A percentile compares a stretch with the other conserved stretches of the same genome.
Evolutionary conservation across 2,329 filamentous ascomycete genomes (phyloP).

Genomic region (Colletotrichum nymphaeae): DNA sequence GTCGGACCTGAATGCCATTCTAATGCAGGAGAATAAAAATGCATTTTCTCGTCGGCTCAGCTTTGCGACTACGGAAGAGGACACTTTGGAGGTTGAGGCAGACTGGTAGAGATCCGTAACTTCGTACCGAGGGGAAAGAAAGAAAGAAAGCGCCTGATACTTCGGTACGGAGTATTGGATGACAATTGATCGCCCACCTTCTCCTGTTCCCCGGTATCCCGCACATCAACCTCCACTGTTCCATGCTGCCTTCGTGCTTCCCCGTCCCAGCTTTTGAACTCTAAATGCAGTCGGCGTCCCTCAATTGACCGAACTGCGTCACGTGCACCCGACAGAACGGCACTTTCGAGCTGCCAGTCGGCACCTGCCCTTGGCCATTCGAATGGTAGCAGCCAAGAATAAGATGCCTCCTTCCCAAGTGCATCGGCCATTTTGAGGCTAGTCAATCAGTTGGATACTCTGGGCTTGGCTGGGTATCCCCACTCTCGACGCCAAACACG

Average conservation of each 20-base stretch:
- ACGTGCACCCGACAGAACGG: not conserved
- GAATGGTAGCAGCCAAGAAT: not conserved
- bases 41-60: not conserved
- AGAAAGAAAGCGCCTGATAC: not conserved
- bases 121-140: not conserved
- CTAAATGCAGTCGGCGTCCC: not conserved
- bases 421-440: not conserved
- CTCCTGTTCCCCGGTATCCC: not conserved
- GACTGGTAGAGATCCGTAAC: not conserved
- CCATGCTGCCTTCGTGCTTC: not conserved
- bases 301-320: not conserved
- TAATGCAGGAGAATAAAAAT: not conserved
- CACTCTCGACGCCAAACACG: not conserved
- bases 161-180: not conserved
- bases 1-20: not conserved
- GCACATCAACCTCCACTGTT: not conserved
- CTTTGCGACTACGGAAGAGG: not conserved
- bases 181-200: not conserved
- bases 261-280: not conserved
- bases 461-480: not conserved
- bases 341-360: not conserved
- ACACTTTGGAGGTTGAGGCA: not conserved
- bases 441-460: not conserved
- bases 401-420: not conserved
- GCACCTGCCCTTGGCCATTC: not conserved